Evolutionary conservation across 345 rosid genomes (phyloP).

Genomic region (Eucalyptus shirleyi): DNA sequence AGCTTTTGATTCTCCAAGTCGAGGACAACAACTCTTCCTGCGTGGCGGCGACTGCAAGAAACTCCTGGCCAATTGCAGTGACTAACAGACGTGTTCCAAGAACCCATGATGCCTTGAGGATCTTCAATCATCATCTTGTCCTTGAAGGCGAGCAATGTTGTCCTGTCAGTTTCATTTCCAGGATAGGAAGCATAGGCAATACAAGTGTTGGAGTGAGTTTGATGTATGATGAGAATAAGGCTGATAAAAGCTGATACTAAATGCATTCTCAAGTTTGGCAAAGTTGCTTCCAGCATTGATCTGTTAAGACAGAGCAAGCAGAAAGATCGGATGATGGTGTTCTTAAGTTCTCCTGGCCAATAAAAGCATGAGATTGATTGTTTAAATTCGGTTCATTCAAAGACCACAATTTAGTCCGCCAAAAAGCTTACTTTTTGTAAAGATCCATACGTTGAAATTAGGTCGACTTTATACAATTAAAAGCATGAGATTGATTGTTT

Average conservation of each 20-base stretch:
- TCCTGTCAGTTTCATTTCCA: not conserved
- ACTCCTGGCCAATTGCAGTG: not conserved
- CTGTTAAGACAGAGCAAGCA: not conserved
- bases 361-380: not conserved
- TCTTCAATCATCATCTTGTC: not conserved
- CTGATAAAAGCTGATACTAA: not conserved
- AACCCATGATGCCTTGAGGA: not conserved
- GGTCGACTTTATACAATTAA: not conserved
- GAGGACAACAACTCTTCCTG: fast-evolving
- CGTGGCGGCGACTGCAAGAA: not conserved
- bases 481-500: not conserved
- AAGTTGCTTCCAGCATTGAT: not conserved
- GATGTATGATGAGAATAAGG: not conserved
- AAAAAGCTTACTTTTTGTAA: fast-evolving
- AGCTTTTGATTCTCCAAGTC: not conserved
- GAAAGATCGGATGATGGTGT: not conserved
- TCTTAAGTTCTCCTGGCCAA: not conserved
- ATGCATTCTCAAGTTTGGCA: not conserved
- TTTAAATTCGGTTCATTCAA: not conserved
- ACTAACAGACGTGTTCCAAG: not conserved
- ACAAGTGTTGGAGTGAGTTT: not conserved
- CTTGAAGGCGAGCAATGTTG: not conserved
- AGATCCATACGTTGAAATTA: no score
- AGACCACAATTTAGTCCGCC: not conserved
- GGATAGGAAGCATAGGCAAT: not conserved